Conservation (phyloP, 192 early-diverging fungal genomes). For the Spizellomyces punctatus region DNA sequence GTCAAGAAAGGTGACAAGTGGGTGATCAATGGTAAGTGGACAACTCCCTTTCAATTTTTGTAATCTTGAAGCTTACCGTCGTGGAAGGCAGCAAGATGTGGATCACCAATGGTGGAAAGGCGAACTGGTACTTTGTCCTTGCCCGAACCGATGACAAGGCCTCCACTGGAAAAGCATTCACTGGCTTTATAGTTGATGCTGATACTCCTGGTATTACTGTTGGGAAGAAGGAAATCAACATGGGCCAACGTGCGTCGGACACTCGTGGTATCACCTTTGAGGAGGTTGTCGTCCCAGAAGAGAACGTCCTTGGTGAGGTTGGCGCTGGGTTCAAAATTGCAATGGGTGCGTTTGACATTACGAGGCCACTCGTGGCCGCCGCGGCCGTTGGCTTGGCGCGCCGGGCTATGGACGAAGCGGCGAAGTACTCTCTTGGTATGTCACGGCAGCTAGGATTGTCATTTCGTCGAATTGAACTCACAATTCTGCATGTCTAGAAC, state of each 20-base stretch:
- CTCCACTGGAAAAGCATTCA: constrained; percentile 82
- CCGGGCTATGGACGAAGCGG: constrained; percentile 91
- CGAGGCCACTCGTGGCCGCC: constrained; percentile 86
- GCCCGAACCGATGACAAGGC: constrained; percentile 84
- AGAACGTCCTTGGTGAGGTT: constrained; percentile 81
- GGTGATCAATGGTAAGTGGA: constrained; percentile 79
- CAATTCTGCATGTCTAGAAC: constrained; percentile 55
- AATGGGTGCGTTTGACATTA: constrained; percentile 96
- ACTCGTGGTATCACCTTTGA: constrained; percentile 89
- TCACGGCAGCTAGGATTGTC: neutral
- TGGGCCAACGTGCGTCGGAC: constrained; percentile 94
- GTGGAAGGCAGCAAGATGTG: constrained; percentile 87
- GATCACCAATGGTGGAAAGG: constrained; percentile 96
- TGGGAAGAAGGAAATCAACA: constrained; percentile 95
- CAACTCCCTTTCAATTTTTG: constrained; percentile 34
- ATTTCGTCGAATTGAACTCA: constrained; percentile 5
- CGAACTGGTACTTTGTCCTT: constrained; percentile 97
- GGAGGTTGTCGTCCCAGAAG: constrained; percentile 81
- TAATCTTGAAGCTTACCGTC: constrained; percentile 14
- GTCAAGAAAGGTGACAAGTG: constrained; percentile 88
- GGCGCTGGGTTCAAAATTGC: constrained; percentile 95
- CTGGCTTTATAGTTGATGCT: constrained; percentile 94
- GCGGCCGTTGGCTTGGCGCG: constrained; percentile 88
- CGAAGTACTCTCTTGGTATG: constrained; percentile 70
- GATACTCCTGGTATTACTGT: constrained; percentile 86